These are phyloP conservation scores for Kwoniella sp. DNA, from an alignment of 768 basidiomycete species.

Conservation along the genomic window DNA sequence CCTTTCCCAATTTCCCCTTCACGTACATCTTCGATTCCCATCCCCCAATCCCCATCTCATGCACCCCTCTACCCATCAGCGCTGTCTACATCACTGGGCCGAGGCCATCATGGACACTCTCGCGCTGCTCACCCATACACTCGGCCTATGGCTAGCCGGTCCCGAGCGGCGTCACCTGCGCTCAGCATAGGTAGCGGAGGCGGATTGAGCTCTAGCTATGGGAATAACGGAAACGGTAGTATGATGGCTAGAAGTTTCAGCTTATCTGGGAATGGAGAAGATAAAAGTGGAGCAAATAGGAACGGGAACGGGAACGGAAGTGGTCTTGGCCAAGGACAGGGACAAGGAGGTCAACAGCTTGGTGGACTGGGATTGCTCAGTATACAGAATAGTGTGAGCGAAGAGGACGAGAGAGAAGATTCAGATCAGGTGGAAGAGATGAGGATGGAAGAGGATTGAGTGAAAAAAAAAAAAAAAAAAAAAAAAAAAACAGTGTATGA, in stretches of 20 bases:
- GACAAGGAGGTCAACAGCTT: conserved; percentile 22
- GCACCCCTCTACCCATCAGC: conserved; percentile 26
- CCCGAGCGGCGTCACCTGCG: conserved; percentile 44
- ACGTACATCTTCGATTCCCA: conserved; percentile 32
- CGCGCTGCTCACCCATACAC: conserved; percentile 36
- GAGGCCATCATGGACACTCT: conserved; percentile 3
- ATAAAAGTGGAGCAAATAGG: not conserved
- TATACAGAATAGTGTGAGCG: conserved; percentile 24
- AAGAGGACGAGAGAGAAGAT: conserved; percentile 29
- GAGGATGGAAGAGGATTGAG: conserved; percentile 47
- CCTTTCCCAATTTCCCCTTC: conserved; percentile 38
- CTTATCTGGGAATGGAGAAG: not conserved
- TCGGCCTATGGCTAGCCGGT: conserved; percentile 36
- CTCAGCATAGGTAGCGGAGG: conserved; percentile 43
- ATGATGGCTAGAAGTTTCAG: conserved; percentile 5
- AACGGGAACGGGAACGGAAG: conserved; percentile 18
- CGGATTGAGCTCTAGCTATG: conserved; percentile 31
- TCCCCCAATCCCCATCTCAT: conserved; percentile 43
- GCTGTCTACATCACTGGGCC: conserved; percentile 13
- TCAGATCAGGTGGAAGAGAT: conserved; percentile 27
- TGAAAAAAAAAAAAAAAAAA: no score
- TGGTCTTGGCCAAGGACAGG: conserved; percentile 10
- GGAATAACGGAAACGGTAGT: conserved; percentile 1
- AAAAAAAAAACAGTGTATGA: no score
- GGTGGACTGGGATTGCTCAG: conserved; percentile 47